These are phyloP conservation scores for Xylaria sp. DNA, from an alignment of 495 filamentous ascomycete genomes.

Conservation along the genomic window DNA sequence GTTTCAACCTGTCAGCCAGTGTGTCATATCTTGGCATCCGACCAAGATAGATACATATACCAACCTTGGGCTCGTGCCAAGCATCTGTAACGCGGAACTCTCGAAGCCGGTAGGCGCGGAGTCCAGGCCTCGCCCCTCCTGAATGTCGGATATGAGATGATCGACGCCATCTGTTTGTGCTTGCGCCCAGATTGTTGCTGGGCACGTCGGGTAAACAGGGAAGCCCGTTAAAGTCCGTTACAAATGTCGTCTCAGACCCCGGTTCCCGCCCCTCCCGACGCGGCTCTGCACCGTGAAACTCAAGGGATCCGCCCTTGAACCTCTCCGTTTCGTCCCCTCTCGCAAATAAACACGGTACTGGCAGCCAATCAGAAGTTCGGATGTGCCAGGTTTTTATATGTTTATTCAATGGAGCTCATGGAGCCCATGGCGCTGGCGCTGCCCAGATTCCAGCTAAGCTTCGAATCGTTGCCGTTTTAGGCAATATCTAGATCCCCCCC, in stretches of 20 bases:
- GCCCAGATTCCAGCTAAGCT: neutral
- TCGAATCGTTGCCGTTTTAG: neutral
- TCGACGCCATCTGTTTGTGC: conserved; percentile 9
- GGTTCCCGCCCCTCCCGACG: conserved; percentile 17
- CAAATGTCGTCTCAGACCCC: conserved; percentile 23
- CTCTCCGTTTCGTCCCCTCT: conserved; percentile 17
- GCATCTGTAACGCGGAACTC: conserved; percentile 23
- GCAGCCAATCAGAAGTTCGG: conserved; percentile 19
- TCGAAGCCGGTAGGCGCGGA: conserved; percentile 9
- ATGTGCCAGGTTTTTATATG: neutral
- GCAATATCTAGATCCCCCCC: conserved; percentile 4
- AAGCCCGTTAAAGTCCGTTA: too few species aligned
- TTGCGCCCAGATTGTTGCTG: neutral
- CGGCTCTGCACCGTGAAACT: conserved; percentile 23
- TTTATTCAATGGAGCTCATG: conserved; percentile 15
- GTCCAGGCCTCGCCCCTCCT: conserved; percentile 7
- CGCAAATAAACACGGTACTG: neutral
- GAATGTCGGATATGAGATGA: conserved; percentile 1
- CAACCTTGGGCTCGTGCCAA: neutral
- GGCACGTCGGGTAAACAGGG: neutral
- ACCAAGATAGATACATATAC: too few species aligned
- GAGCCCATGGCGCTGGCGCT: neutral
- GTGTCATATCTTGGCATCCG: conserved; percentile 9
- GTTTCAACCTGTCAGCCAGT: neutral
- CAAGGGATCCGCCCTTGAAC: conserved; percentile 14